Evolutionary conservation across 495 filamentous ascomycete species (phyloP), one percentile per base, ranked within the genome.

Genomic region (Xylaria castorea): DNA sequence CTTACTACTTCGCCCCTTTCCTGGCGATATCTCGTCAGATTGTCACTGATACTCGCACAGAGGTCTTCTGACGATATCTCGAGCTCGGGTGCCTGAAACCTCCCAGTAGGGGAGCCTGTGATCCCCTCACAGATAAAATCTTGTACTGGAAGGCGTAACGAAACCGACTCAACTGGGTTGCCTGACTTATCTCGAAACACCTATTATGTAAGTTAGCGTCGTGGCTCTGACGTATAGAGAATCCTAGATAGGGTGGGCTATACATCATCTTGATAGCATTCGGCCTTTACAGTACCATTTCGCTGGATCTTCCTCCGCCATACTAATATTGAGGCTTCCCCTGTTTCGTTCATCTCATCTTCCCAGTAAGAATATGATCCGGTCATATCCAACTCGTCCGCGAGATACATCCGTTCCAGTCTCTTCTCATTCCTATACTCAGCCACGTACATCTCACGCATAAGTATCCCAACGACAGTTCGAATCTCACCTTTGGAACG

Each of bases 401-500:
- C 25, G 1, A 30, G 46, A n/a, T 53, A 67, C 46, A 53, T 67
- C 11, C 32, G 30, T 30, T 67, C 27, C 14, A 67, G n/a, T 22
- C 46, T 51, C 25, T 34, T 53, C 32, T 67, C 64, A 20, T 67
- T 67, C 32, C 11, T 67, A 5, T 20, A 5, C 30, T 53, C 64
- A 7, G 64, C 64, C n/a, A 53, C 20, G 46, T 32, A 67, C 32
- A 53, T 53, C 2, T 53, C 64, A 5, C 20, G 44, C 64, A 67
- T 67, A 16, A 20, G 18, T 36, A 67, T 20, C 8, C 14, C 46
- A 40, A 67, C 46, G 12, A 53, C 42, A 16, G 64, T 67, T 67
- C 64, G 25, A 27, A 67, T 25, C 32, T 67, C 46, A 1, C 64
- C 64, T 34, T 67, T 67, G 9, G 64, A 38, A 25, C 40, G 32